Percentiles rank a stretch among this genome's conserved stretches.
Evolutionary conservation across 257 asterid species (phyloP).

Genomic region (Jacaranda copaia): DNA sequence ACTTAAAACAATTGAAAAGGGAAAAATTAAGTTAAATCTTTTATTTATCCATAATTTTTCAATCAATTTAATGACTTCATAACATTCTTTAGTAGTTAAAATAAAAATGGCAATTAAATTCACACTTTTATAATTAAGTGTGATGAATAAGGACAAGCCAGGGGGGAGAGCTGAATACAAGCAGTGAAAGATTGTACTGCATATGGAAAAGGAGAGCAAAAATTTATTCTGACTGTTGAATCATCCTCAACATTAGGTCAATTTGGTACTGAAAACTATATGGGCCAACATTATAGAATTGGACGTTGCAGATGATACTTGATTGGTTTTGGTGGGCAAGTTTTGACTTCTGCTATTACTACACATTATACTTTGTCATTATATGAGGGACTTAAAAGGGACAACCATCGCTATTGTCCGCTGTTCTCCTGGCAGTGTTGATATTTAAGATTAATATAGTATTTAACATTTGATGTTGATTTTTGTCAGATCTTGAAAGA

Average conservation of each 20-base stretch:
- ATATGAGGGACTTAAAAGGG: neutral
- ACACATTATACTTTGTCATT: neutral
- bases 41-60: too few relatives aligned
- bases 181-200: neutral
- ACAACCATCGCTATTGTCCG: neutral
- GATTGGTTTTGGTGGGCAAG: neutral
- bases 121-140: neutral
- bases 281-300: neutral
- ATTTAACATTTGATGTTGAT: slow-evolving; percentile 16
- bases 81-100: neutral
- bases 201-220: neutral
- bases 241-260: neutral
- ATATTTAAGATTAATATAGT: neutral
- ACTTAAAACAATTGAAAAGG: neutral
- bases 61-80: neutral
- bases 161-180: neutral
- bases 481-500: slow-evolving; percentile 74
- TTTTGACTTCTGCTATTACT: neutral
- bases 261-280: neutral
- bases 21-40: neutral
- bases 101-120: neutral
- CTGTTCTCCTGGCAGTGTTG: neutral
- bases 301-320: neutral
- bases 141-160: neutral
- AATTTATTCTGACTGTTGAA: neutral